Conservation (phyloP, 2,329 filamentous ascomycete genomes). For the Juglanconis juglandina region DNA sequence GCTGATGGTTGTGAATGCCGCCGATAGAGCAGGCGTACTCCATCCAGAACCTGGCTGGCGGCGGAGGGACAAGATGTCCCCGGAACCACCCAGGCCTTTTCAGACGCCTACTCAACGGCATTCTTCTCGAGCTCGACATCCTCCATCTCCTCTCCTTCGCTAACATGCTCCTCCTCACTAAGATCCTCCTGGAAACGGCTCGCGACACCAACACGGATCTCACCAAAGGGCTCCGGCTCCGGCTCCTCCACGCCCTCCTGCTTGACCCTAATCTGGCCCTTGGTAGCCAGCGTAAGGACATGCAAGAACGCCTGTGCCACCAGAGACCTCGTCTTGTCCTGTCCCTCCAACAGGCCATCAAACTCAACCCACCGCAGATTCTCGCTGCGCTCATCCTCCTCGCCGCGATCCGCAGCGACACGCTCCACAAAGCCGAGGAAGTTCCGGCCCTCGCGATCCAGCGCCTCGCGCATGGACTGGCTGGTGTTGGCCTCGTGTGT, state of each 20-base stretch:
- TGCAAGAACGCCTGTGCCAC: conserved; percentile 76
- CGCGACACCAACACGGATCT: conserved; percentile 43
- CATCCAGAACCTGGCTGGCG: too few relatives aligned
- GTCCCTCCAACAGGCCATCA: conserved; percentile 62
- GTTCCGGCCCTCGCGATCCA: conserved; percentile 44
- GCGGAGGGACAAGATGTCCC: not conserved
- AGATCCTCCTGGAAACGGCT: conserved; percentile 8
- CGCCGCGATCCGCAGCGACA: conserved; percentile 28
- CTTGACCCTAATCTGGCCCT: conserved; percentile 57
- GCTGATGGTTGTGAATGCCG: not conserved
- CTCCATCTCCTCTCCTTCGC: conserved; percentile 3
- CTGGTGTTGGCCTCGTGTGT: conserved; percentile 25
- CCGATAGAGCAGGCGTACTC: not conserved
- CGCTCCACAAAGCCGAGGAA: conserved; percentile 44
- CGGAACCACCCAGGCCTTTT: too few relatives aligned
- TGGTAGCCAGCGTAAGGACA: conserved; percentile 67
- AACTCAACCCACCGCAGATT: conserved; percentile 58
- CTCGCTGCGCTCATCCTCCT: conserved; percentile 26
- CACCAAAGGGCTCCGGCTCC: conserved; percentile 39
- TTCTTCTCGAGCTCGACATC: not conserved
- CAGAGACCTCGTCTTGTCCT: conserved; percentile 52
- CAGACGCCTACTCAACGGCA: not conserved
- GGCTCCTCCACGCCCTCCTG: conserved; percentile 46
- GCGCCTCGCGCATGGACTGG: conserved; percentile 30
- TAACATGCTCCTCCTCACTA: not conserved